Evolutionary conservation across 169 alveolate species (phyloP).

Genomic region (Eimeria maxima): DNA sequence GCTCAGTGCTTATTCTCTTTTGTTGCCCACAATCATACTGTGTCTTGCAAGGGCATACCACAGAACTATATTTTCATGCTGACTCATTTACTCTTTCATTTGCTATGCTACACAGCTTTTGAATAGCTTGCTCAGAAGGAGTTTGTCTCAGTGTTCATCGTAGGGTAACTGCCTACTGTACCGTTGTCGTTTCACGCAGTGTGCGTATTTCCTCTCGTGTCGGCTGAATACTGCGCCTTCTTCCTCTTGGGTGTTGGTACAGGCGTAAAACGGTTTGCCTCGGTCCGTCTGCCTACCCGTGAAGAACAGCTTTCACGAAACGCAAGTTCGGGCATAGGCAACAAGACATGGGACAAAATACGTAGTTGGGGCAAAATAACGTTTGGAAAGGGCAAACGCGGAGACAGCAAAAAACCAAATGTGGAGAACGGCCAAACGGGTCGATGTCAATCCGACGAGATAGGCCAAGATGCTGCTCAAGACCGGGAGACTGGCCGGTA

Average conservation of each 20-base stretch:
- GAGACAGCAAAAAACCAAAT: not conserved
- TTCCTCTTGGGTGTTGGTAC: not conserved
- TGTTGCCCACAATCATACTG: not conserved
- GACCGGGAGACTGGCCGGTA: slow-evolving; percentile 14
- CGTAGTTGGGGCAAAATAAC: slow-evolving; percentile 25
- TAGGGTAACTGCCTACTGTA: not conserved
- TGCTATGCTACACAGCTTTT: not conserved
- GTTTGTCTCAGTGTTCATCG: not conserved
- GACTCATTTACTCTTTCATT: not conserved
- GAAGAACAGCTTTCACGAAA: not conserved
- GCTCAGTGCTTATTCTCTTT: not conserved
- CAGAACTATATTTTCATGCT: not conserved
- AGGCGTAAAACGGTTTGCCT: slow-evolving; percentile 49
- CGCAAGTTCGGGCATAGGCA: slow-evolving; percentile 8
- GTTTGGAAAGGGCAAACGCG: slow-evolving; percentile 4
- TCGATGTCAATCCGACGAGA: not conserved
- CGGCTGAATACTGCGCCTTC: not conserved
- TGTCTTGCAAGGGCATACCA: not conserved
- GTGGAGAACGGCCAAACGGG: not conserved
- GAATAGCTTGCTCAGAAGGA: not conserved
- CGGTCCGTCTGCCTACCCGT: slow-evolving; percentile 13
- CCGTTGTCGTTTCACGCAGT: not conserved
- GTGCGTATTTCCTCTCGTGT: not conserved
- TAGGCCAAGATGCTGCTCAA: not conserved
- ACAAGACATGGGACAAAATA: slow-evolving; percentile 42